Evolutionary conservation across 352 stramenopile species (phyloP), one percentile per base, ranked within the genome.

Genomic region (Phytophthora lateralis): DNA sequence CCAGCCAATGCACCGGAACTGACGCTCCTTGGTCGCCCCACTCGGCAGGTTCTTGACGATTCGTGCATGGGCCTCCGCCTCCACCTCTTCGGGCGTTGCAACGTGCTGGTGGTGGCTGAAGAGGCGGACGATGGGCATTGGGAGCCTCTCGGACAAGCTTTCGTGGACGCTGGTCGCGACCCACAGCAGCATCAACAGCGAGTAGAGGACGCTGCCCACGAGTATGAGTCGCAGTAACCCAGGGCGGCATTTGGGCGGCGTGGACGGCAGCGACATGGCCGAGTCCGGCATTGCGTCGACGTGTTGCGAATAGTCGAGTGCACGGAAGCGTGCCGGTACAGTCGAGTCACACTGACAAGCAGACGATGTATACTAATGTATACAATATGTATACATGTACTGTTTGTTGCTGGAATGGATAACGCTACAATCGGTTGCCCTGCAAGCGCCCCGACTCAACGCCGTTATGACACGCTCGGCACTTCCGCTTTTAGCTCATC

Each of bases 1-100:
- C 49, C 55, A 71, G 2, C 62, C 62, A 27, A 71, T 57, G 45
- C 62, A 71, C 6, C 44, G 49, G 29, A 71, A 55, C 42, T 66
- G 27, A 17, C 62, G 61, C 41, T 65, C 55, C 18, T 49, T 15
- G 11, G 55, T 52, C 12, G 37, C 42, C 6, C 61, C 55, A 56
- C 41, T 47, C 26, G 61, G 48, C n/a, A 65, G 44, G 18, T 44
- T 49, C 34, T 59, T 56, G 1, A 69, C 55, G 2, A 26, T 60
- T 18, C 15, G 35, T 21, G 61, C 61, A 10, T 69, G 61, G 11
- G 35, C 42, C 9, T 69, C 42, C 0, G 61, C 55, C 1, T 59
- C 35, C 12, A 65, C 15, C 47, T 65, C 45, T 35, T 69, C 47
- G 12, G 55, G 55, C 7, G 61, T 65, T 45, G 46, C 24, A 55